Percentiles rank a stretch among this genome's conserved stretches.
Conservation (phyloP, 148 eudicot genomes). For the Cornus controversa region DNA sequence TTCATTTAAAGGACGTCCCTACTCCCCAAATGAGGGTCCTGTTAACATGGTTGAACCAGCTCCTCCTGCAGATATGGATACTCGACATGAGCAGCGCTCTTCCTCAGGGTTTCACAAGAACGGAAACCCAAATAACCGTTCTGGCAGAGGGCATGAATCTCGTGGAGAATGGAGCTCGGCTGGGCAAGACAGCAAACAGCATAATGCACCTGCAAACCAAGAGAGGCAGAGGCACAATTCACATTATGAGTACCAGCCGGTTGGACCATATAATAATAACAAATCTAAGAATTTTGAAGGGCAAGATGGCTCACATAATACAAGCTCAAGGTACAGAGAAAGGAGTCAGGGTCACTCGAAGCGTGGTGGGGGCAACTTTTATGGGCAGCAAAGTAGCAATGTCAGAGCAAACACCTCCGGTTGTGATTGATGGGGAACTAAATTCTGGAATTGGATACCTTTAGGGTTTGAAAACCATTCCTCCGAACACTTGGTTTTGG, state of each 20-base stretch:
- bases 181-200: conserved; percentile 50
- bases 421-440: conserved; percentile 30
- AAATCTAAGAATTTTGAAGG: conserved; percentile 46
- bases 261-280: background rate
- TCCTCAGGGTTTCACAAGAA: conserved; percentile 53
- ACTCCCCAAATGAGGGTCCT: conserved; percentile 35
- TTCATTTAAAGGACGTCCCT: conserved; percentile 35
- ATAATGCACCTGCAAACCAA: conserved; percentile 34
- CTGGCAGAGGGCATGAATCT: conserved; percentile 47
- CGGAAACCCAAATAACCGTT: conserved; percentile 42
- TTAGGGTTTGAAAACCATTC: background rate
- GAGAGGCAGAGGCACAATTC: conserved; percentile 68
- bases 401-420: conserved; percentile 24
- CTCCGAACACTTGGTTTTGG: conserved; percentile 5
- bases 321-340: conserved; percentile 50
- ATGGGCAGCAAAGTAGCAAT: conserved; percentile 39
- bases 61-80: conserved; percentile 13
- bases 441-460: background rate
- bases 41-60: conserved; percentile 33
- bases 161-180: conserved; percentile 54
- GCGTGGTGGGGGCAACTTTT: conserved; percentile 59
- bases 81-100: conserved; percentile 40
- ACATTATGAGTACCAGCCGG: conserved; percentile 79
- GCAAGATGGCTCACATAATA: conserved; percentile 36
- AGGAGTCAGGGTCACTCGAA: conserved; percentile 58